These are phyloP conservation scores for Suillus tomentosus DNA, from an alignment of 768 basidiomycete genomes.

Conservation along the genomic window DNA sequence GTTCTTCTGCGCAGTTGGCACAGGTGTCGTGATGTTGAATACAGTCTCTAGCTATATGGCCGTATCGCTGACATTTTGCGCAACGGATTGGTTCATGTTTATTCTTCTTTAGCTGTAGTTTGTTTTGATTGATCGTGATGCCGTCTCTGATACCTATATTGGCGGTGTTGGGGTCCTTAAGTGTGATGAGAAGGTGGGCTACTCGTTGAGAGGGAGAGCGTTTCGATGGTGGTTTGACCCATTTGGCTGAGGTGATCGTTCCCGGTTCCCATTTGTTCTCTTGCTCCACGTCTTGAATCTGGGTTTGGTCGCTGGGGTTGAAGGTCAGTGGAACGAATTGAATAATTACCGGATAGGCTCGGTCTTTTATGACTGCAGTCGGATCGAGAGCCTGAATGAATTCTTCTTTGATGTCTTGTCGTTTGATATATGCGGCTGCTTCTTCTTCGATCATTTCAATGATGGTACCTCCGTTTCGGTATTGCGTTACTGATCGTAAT, in stretches of 20 bases:
- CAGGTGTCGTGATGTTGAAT: too few species aligned
- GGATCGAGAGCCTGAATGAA: slow-evolving; percentile 12
- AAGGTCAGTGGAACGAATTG: slow-evolving; percentile 27
- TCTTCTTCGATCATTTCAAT: slow-evolving; percentile 16
- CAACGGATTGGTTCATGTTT: background rate
- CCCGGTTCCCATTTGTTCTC: slow-evolving; percentile 1
- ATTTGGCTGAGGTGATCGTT: background rate
- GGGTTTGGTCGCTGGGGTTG: slow-evolving; percentile 1
- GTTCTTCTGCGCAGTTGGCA: too few species aligned
- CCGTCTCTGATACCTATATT: slow-evolving; percentile 27
- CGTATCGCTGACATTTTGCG: background rate
- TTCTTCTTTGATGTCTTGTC: background rate
- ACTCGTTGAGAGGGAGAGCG: background rate
- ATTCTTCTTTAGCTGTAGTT: background rate
- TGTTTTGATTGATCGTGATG: slow-evolving; percentile 18
- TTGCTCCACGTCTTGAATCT: background rate
- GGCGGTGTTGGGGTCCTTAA: slow-evolving; percentile 16
- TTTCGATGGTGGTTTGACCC: background rate
- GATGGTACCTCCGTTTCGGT: slow-evolving; percentile 1
- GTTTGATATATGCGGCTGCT: slow-evolving; percentile 21
- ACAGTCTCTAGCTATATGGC: too few species aligned
- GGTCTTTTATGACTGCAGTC: slow-evolving; percentile 8
- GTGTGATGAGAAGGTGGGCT: background rate
- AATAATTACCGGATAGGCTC: slow-evolving; percentile 16
- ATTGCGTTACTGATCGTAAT: background rate